phyloP scores from a whole-genome alignment of 1,284 basidiomycete genomes.

The Leccinum griseonigrum region DNA sequence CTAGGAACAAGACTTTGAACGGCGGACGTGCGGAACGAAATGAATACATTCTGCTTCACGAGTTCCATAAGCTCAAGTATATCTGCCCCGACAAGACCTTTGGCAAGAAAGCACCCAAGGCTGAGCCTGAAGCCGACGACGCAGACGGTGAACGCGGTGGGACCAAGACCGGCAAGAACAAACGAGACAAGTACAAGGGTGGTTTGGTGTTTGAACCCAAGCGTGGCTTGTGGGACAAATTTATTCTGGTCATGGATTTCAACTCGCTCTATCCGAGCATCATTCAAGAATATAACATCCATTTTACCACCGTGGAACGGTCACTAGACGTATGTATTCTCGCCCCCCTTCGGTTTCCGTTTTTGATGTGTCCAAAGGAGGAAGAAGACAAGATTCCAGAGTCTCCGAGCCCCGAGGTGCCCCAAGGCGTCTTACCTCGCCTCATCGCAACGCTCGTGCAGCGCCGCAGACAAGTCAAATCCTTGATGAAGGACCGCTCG shows the following conservation, averaged over 20 bases:
- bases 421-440: slow-evolving; percentile 89
- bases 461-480: slow-evolving; percentile 89
- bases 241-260: slow-evolving; percentile 99
- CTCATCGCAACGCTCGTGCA: slow-evolving; percentile 95
- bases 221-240: slow-evolving; percentile 95
- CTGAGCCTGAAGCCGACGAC: slow-evolving; percentile 46
- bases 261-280: slow-evolving; percentile 99
- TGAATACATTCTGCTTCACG: slow-evolving; percentile 98
- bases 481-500: slow-evolving; percentile 90
- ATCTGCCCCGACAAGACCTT: slow-evolving; percentile 94
- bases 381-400: slow-evolving; percentile 89
- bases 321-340: slow-evolving; percentile 56
- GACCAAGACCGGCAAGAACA: slow-evolving; percentile 58
- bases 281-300: slow-evolving; percentile 99
- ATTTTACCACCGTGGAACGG: slow-evolving; percentile 94
- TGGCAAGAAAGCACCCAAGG: slow-evolving; percentile 62
- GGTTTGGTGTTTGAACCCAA: slow-evolving; percentile 98
- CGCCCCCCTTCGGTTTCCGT: background rate
- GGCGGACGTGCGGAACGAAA: slow-evolving; percentile 98
- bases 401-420: slow-evolving; percentile 69
- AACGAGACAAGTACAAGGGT: slow-evolving; percentile 97
- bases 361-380: slow-evolving; percentile 44
- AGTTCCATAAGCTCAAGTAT: slow-evolving; percentile 96
- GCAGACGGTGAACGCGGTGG: slow-evolving; percentile 59
- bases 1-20: slow-evolving; percentile 91